Percentiles rank a stretch among this genome's conserved stretches.
Conservation (phyloP, 1,139 yeast genomes). For the Kodamaea plutei region DNA sequence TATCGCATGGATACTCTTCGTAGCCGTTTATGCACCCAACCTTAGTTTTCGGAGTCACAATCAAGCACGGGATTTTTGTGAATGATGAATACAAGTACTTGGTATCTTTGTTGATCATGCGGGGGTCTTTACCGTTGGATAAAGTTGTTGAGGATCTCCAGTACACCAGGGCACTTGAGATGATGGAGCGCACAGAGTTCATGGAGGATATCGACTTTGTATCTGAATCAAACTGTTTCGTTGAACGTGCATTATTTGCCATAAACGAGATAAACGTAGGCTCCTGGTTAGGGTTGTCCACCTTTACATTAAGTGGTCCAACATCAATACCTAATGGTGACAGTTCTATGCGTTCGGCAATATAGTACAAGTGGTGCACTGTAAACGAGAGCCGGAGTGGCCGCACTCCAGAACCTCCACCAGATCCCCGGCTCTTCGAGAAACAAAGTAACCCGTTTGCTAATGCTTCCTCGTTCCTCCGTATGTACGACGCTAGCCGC, state of each 20-base stretch:
- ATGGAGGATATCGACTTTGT: slow-evolving; percentile 60
- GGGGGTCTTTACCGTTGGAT: slow-evolving; percentile 36
- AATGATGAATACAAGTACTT: slow-evolving; percentile 61
- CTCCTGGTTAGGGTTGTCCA: slow-evolving; percentile 56
- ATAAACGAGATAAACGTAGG: slow-evolving; percentile 52
- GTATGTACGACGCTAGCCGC: slow-evolving; percentile 36
- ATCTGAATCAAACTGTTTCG: slow-evolving; percentile 50
- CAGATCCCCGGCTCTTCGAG: slow-evolving; percentile 25
- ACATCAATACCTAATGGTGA: slow-evolving; percentile 50
- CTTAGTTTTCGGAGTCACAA: slow-evolving; percentile 56
- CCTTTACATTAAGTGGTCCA: slow-evolving; percentile 60
- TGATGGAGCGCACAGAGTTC: slow-evolving; percentile 56
- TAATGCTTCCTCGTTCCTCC: slow-evolving; percentile 41
- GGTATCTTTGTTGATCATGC: slow-evolving; percentile 43
- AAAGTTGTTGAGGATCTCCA: slow-evolving; percentile 35
- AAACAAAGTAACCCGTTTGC: slow-evolving; percentile 45
- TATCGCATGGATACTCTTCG: slow-evolving; percentile 70
- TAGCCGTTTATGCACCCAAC: slow-evolving; percentile 54
- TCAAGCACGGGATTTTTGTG: slow-evolving; percentile 61
- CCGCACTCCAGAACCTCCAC: slow-evolving; percentile 21
- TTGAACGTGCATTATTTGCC: slow-evolving; percentile 45
- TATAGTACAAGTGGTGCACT: slow-evolving; percentile 59
- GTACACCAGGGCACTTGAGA: slow-evolving; percentile 42
- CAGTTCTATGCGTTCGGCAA: slow-evolving; percentile 54
- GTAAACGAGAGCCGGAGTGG: slow-evolving; percentile 56